Evolutionary conservation across 2,329 filamentous ascomycete genomes (phyloP).

Genomic region (Beauveria pseudobassiana): DNA sequence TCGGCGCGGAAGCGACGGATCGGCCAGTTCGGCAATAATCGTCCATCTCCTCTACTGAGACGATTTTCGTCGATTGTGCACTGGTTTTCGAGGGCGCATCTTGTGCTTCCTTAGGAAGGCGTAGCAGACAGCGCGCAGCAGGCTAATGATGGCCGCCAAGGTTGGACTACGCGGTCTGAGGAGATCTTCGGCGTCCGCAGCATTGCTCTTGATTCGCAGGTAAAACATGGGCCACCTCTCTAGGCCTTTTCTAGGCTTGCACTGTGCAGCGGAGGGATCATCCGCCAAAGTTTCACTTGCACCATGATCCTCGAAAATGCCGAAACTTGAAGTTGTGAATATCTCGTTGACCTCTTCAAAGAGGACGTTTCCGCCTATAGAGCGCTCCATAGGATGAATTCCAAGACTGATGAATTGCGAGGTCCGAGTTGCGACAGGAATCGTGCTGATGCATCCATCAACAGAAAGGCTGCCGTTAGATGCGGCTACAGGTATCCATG

Average conservation of each 20-base stretch:
- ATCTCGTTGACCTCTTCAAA: conserved; percentile 73
- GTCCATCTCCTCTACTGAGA: neutral
- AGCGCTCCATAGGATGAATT: conserved; percentile 53
- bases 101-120: conserved; percentile 70
- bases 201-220: conserved; percentile 51
- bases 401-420: conserved; percentile 79
- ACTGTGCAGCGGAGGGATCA: neutral
- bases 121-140: conserved; percentile 61
- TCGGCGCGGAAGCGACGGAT: neutral
- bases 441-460: conserved; percentile 62
- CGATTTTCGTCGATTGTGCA: conserved; percentile 10
- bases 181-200: conserved; percentile 26
- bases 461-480: conserved; percentile 55
- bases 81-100: conserved; percentile 47
- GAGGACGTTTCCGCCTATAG: conserved; percentile 53
- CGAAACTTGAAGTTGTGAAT: conserved; percentile 73
- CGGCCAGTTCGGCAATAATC: neutral
- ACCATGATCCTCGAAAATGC: conserved; percentile 44
- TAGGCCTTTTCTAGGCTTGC: conserved; percentile 53
- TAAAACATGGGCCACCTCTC: conserved; percentile 89
- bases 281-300: conserved; percentile 16
- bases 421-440: conserved; percentile 62
- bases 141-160: conserved; percentile 43
- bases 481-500: conserved; percentile 67
- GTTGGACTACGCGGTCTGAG: conserved; percentile 16